Percentiles rank a stretch among this genome's conserved stretches.
Evolutionary conservation across 345 rosid genomes (phyloP).

Genomic region (Barbarea vulgaris): DNA sequence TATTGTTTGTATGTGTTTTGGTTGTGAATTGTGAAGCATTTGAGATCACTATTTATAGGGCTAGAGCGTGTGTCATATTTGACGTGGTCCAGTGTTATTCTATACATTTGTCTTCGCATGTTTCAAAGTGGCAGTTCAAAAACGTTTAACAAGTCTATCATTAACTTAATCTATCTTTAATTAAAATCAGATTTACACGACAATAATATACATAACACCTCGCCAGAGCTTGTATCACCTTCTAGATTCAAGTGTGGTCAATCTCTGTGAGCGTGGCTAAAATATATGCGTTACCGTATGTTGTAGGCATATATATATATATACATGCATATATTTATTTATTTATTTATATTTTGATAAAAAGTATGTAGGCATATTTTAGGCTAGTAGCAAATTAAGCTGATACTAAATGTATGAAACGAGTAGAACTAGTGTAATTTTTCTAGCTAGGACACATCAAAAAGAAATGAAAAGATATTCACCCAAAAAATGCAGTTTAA

Average conservation of each 20-base stretch:
- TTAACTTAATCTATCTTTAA: neutral
- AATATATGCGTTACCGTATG: neutral
- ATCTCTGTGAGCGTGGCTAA: neutral
- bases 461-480: no score
- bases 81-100: conserved; percentile 12
- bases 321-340: no score
- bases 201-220: neutral
- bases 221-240: no score
- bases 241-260: no score
- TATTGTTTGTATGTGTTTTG: conserved; percentile 2
- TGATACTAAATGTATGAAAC: neutral
- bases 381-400: neutral
- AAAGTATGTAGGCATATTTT: no score
- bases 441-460: neutral
- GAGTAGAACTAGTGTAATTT: neutral
- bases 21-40: conserved; percentile 2
- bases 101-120: neutral
- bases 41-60: neutral
- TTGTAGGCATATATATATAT: no score
- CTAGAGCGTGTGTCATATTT: neutral
- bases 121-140: conserved; percentile 25
- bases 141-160: neutral
- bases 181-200: neutral
- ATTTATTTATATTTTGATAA: no score
- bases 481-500: no score